These are phyloP conservation scores for Coemansia sp. DNA, from an alignment of 192 early-diverging fungal species.

Conservation along the genomic window DNA sequence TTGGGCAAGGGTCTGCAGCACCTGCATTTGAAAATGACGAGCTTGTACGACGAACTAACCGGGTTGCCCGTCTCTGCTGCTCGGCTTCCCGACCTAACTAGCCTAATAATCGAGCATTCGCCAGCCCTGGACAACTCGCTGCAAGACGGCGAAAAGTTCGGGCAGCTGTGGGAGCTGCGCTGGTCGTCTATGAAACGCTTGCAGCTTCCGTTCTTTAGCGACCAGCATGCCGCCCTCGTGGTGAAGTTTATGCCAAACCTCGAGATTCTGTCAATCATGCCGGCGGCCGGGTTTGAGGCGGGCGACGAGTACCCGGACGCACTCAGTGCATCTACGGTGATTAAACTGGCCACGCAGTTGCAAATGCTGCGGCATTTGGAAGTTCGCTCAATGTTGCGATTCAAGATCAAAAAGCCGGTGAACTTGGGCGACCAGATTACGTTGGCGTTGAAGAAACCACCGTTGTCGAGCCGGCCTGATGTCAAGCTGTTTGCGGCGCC, in stretches of 20 bases:
- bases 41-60: conserved; percentile 50
- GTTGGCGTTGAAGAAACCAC: conserved; percentile 33
- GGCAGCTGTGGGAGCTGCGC: conserved; percentile 50
- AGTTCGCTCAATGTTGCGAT: conserved; percentile 44
- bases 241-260: conserved; percentile 53
- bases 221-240: conserved; percentile 41
- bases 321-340: conserved; percentile 22
- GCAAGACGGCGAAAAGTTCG: conserved; percentile 49
- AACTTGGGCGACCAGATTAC: conserved; percentile 40
- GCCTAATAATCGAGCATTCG: conserved; percentile 53
- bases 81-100: conserved; percentile 38
- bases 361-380: conserved; percentile 43
- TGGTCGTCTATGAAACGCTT: conserved; percentile 45
- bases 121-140: conserved; percentile 52
- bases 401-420: conserved; percentile 36
- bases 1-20: conserved; percentile 41
- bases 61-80: conserved; percentile 44
- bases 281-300: conserved; percentile 43
- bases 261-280: conserved; percentile 47
- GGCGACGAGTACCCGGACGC: conserved; percentile 51
- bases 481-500: conserved; percentile 44
- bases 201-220: conserved; percentile 53
- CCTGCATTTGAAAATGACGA: conserved; percentile 50
- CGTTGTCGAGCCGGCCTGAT: conserved; percentile 27
- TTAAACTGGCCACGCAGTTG: conserved; percentile 45